Conservation (phyloP, 2,329 filamentous ascomycete genomes). For the Trichothecium roseum region DNA sequence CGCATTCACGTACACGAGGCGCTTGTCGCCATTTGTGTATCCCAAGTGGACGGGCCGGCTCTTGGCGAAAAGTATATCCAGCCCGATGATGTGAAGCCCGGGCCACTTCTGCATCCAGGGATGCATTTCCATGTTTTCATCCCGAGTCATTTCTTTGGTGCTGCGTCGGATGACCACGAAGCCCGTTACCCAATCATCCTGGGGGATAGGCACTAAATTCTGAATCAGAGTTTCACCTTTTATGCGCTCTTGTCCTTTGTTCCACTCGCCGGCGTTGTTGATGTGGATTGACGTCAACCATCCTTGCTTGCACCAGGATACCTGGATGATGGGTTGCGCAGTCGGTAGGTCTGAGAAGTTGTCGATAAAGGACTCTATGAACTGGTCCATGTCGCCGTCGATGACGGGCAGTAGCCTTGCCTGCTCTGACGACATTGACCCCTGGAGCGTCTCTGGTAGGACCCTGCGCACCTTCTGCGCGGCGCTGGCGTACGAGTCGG, state of each 20-base stretch:
- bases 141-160: no score
- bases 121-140: no score
- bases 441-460: not conserved
- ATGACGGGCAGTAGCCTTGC: not conserved
- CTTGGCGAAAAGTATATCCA: not conserved
- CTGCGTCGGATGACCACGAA: constrained; percentile 1
- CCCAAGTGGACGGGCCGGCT: not conserved
- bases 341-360: not conserved
- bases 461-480: not conserved
- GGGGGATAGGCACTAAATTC: not conserved
- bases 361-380: not conserved
- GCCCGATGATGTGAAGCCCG: not conserved
- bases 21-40: not conserved
- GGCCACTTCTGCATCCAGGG: no score
- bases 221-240: no score
- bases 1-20: not conserved
- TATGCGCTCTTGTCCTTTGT: not conserved
- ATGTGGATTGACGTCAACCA: not conserved
- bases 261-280: not conserved
- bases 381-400: not conserved
- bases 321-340: not conserved
- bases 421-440: not conserved
- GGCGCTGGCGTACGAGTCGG: not conserved
- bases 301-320: not conserved
- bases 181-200: not conserved